phyloP scores from a whole-genome alignment of 306 rosid species.

The Amphicarpaea edgeworthii region DNA sequence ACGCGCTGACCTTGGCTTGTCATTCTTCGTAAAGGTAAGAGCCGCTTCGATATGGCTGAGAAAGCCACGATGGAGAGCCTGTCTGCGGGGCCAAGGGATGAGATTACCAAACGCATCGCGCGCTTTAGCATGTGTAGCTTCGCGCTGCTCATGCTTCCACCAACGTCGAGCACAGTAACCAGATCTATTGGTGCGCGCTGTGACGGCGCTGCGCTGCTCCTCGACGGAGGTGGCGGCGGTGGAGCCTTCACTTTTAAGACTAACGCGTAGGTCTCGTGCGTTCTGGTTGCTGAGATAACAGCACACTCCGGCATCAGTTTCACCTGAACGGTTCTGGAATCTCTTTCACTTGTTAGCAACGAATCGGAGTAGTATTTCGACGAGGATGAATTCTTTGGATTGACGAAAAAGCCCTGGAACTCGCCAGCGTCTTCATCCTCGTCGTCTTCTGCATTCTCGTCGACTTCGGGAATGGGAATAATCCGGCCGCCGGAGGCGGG shows the following conservation, averaged over 20 bases:
- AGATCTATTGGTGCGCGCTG: conserved; percentile 83
- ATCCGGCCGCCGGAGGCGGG: conserved; percentile 59
- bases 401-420: conserved; percentile 83
- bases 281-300: conserved; percentile 55
- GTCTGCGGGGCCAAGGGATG: conserved; percentile 71
- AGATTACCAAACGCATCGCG: conserved; percentile 79
- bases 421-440: conserved; percentile 65
- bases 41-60: conserved; percentile 61
- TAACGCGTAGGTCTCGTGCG: conserved; percentile 70
- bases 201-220: conserved; percentile 40
- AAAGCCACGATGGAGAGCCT: conserved; percentile 85
- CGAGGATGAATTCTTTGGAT: conserved; percentile 58
- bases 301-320: conserved; percentile 82
- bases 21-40: conserved; percentile 71
- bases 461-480: conserved; percentile 74
- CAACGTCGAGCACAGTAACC: conserved; percentile 77
- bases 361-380: conserved; percentile 55
- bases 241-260: conserved; percentile 75
- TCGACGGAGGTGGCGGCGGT: conserved; percentile 34
- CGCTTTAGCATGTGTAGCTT: conserved; percentile 85
- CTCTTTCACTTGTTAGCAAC: conserved; percentile 32
- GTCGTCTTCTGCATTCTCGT: conserved; percentile 59
- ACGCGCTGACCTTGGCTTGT: conserved; percentile 68
- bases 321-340: conserved; percentile 69
- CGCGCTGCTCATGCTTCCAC: conserved; percentile 77